Base-by-base conservation (phyloP, 2,329 filamentous ascomycete genomes). In the Diaporthe eres region DNA sequence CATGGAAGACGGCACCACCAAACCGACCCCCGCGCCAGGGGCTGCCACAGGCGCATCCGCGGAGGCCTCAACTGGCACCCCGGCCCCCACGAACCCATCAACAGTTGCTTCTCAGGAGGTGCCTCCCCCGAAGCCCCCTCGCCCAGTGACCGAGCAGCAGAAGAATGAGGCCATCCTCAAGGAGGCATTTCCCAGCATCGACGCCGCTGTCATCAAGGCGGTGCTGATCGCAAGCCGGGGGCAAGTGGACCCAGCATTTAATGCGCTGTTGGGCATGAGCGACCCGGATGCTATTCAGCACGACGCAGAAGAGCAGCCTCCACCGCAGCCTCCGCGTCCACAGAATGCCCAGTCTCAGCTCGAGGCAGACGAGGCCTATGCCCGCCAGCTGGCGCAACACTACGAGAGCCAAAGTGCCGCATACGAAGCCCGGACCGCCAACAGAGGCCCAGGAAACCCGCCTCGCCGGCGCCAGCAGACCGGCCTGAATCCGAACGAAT, bases 181-280 rank as follows among this genome's bases (percentile, higher is more conserved):
- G 83, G 97, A 99, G 84, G 97, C 97, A 0, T 99, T 99, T 81
- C 97, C 97, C 0, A 90, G 87, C 74, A 94, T 98, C 77, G 97
- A 99, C 72, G 83, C 86, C 10, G 84, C 91, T 60, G 94, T 99
- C 63, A 91, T 99, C 84, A 98, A 93, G 84, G 97, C 97, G 42
- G 94, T 99, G 0, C 86, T 99, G 78, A 89, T 91, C 34, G 97
- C 97, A 19, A 98, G 97, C 83, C 90, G 92, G 75, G 96, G 96
- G 76, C 92, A 93, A 81, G 92, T 98, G 65, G 97, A 99, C 84
- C 94, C 95, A 44, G 96, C 97, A 19, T 99, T 99, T 86, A 97
- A 98, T 85, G 97, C 97, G 49, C 89, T 99, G 58, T 89, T 99
- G 60, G 93, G 93, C 80, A 95, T 95, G 93, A 95, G 93, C 77